Percentiles rank a stretch among this genome's conserved stretches.
phyloP scores from a whole-genome alignment of 306 rosid genomes.

The Quercus bicolor region DNA sequence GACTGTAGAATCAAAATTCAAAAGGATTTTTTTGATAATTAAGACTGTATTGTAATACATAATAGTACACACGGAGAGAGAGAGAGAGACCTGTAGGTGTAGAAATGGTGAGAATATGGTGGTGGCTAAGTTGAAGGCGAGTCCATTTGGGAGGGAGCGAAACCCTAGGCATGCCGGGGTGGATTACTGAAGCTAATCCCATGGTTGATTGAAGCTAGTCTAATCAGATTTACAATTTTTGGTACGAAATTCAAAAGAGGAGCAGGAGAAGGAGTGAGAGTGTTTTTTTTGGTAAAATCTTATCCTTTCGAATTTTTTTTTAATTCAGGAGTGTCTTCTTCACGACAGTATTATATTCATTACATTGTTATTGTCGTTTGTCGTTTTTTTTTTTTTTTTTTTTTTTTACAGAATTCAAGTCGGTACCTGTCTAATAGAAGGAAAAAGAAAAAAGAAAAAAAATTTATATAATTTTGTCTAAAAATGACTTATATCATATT shows the following conservation, averaged over 20 bases:
- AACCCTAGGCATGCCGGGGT: slow-evolving; percentile 26
- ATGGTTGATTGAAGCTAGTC: slow-evolving; percentile 19
- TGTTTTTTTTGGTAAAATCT: neutral
- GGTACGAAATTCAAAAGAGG: neutral
- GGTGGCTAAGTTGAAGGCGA: slow-evolving; percentile 17
- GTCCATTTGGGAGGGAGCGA: slow-evolving; percentile 35
- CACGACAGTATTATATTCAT: too few species aligned
- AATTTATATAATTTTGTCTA: too few species aligned
- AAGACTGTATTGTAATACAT: neutral
- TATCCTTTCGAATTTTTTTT: neutral
- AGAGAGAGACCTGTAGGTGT: slow-evolving; percentile 43
- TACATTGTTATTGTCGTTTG: too few species aligned
- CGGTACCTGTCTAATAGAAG: too few species aligned
- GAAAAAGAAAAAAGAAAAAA: rapidly evolving
- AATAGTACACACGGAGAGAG: neutral
- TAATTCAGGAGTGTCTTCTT: too few species aligned
- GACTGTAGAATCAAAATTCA: slow-evolving; percentile 35
- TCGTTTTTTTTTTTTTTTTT: neutral
- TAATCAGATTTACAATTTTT: neutral
- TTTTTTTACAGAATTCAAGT: too few species aligned
- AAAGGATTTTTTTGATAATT: neutral
- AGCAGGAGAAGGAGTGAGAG: neutral
- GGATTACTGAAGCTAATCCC: slow-evolving; percentile 66
- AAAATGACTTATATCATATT: too few species aligned
- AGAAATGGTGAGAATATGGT: slow-evolving; percentile 26